A percentile compares a stretch with the other conserved stretches of the same genome.
Evolutionary conservation across 192 early-diverging fungal species (phyloP).

Genomic region (Linnemannia zychae): DNA sequence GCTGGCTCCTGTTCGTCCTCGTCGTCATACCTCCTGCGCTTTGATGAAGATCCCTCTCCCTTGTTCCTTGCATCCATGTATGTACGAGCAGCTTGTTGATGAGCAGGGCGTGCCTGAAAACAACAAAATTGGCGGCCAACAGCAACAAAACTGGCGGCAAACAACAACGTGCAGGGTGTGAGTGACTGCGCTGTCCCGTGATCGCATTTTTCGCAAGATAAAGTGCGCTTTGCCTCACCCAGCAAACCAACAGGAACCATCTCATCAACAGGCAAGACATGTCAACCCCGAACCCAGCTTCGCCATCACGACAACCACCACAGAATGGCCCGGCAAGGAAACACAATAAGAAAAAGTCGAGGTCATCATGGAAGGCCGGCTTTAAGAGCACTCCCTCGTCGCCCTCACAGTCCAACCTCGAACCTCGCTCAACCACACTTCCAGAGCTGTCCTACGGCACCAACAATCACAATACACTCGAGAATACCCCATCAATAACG

Average conservation of each 20-base stretch:
- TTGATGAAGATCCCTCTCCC: constrained; percentile 23
- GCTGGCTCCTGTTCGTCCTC: background rate
- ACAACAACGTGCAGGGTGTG: background rate
- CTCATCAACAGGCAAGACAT: background rate
- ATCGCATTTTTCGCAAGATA: background rate
- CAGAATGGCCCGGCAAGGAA: constrained; percentile 30
- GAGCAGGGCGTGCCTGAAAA: background rate
- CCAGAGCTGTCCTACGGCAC: constrained; percentile 5
- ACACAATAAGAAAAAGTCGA: constrained; percentile 53
- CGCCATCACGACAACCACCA: constrained; percentile 10
- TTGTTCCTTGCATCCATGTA: constrained; percentile 19
- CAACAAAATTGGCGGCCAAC: background rate
- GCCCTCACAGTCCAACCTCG: constrained; percentile 24
- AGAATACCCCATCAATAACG: background rate
- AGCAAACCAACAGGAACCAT: background rate
- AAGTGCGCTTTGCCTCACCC: no score
- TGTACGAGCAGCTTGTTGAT: background rate
- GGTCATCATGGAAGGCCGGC: constrained; percentile 51
- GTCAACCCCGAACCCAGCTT: constrained; percentile 2
- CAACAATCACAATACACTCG: background rate
- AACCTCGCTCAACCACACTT: constrained; percentile 15
- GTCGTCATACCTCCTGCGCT: constrained; percentile 3
- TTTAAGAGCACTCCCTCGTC: constrained; percentile 51
- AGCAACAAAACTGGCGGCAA: background rate
- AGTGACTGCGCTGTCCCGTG: background rate